phyloP scores from a whole-genome alignment of 2,329 filamentous ascomycete species.

The Cladophialophora carrionii region DNA sequence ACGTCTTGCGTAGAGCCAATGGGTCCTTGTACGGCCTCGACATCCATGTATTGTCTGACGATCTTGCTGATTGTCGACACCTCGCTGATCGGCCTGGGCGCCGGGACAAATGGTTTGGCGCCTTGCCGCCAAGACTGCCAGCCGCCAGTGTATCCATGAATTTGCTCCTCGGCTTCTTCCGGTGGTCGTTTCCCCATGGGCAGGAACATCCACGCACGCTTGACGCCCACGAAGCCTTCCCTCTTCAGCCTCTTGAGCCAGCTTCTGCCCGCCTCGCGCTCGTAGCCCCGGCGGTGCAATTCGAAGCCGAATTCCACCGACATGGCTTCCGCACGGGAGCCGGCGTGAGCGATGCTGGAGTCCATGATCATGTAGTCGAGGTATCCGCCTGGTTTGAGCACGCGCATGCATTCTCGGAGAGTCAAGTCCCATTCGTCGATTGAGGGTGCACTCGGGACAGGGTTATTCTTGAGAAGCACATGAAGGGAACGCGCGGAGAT shows the following conservation, averaged over 20 bases:
- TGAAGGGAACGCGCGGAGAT: constrained; percentile 88
- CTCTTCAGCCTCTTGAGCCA: constrained; percentile 75
- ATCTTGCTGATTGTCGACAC: constrained; percentile 37
- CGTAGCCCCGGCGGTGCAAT: constrained; percentile 86
- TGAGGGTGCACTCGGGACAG: constrained; percentile 62
- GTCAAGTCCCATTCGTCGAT: constrained; percentile 87
- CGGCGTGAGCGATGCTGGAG: constrained; percentile 84
- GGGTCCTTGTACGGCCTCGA: constrained; percentile 61
- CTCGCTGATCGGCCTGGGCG: constrained; percentile 36
- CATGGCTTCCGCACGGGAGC: constrained; percentile 76
- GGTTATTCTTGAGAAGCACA: constrained; percentile 72
- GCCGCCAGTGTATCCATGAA: constrained; percentile 46
- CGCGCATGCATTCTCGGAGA: constrained; percentile 81
- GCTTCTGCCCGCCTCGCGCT: constrained; percentile 77
- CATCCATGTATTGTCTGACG: constrained; percentile 46
- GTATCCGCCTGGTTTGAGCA: constrained; percentile 90
- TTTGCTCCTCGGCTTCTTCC: constrained; percentile 28
- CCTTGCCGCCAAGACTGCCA: constrained; percentile 46
- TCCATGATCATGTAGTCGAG: constrained; percentile 90
- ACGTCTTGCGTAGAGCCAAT: constrained; percentile 72
- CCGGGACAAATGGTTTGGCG: constrained; percentile 39
- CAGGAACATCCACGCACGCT: constrained; percentile 84
- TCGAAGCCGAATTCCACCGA: constrained; percentile 91
- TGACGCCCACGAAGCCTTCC: constrained; percentile 77
- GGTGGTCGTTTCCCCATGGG: constrained; percentile 68